A percentile compares a stretch with the other conserved stretches of the same genome.
Conservation (phyloP, 1,284 basidiomycete genomes). For the Malassezia caprae region DNA sequence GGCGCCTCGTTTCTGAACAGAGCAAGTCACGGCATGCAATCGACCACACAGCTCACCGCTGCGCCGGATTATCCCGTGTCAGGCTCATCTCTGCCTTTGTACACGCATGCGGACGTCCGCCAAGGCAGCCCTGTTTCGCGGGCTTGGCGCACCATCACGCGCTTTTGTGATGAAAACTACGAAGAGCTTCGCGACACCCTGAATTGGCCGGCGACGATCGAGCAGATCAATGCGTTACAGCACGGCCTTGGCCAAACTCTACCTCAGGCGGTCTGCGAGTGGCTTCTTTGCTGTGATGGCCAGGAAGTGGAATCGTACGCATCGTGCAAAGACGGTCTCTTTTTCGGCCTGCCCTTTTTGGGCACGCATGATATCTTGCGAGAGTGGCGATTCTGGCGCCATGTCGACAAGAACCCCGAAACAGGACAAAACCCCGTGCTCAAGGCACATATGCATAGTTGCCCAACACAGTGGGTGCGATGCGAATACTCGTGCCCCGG, state of each 20-base stretch:
- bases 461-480: slow-evolving; percentile 84
- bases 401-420: slow-evolving; percentile 40
- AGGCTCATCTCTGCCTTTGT: not conserved
- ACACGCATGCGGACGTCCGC: not conserved
- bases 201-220: slow-evolving; percentile 40
- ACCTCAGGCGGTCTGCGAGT: slow-evolving; percentile 40
- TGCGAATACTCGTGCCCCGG: slow-evolving; percentile 81
- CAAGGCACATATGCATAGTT: slow-evolving; percentile 61
- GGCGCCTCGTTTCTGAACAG: not conserved
- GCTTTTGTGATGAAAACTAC: slow-evolving; percentile 36
- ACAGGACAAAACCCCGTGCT: slow-evolving; percentile 36
- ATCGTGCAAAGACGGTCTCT: slow-evolving; percentile 43
- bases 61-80: not conserved
- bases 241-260: slow-evolving; percentile 34
- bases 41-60: not conserved
- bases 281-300: slow-evolving; percentile 39
- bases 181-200: slow-evolving; percentile 42
- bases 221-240: slow-evolving; percentile 37
- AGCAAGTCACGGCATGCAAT: not conserved
- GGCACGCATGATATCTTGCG: slow-evolving; percentile 35
- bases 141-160: slow-evolving; percentile 39
- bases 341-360: slow-evolving; percentile 42
- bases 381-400: slow-evolving; percentile 46
- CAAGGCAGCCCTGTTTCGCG: slow-evolving; percentile 16
- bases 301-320: slow-evolving; percentile 42